phyloP scores from a whole-genome alignment of 495 filamentous ascomycete genomes.

The Glutinoglossum americanum region DNA sequence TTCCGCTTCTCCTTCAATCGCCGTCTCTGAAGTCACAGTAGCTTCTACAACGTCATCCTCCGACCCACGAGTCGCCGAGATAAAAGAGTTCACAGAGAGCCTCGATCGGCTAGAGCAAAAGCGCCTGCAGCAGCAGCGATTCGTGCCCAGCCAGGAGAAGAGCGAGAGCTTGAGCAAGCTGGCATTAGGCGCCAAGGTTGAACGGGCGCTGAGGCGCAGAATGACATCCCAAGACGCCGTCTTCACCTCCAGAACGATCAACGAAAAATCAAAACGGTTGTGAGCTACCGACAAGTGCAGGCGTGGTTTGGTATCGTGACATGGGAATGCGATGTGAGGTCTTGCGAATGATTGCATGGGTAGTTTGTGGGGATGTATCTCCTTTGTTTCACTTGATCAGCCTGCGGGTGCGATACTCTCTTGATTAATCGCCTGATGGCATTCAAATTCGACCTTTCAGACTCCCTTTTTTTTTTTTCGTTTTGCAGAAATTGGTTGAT shows the following conservation, averaged over 20 bases:
- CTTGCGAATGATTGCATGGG: no score
- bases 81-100: slow-evolving; percentile 59
- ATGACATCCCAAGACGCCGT: slow-evolving; percentile 86
- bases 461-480: background rate
- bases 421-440: background rate
- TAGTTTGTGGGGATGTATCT: background rate
- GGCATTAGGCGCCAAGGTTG: slow-evolving; percentile 80
- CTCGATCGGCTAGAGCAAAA: slow-evolving; percentile 85
- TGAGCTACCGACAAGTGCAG: background rate
- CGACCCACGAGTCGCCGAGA: slow-evolving; percentile 42
- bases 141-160: slow-evolving; percentile 63
- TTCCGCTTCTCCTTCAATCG: slow-evolving; percentile 49
- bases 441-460: background rate
- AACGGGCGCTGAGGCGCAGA: slow-evolving; percentile 70
- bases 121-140: slow-evolving; percentile 64
- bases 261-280: slow-evolving; percentile 20
- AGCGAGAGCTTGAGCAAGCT: slow-evolving; percentile 70
- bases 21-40: slow-evolving; percentile 35
- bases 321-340: background rate
- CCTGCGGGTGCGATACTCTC: background rate
- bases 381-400: background rate
- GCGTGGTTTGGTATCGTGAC: background rate
- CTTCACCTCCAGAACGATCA: slow-evolving; percentile 32
- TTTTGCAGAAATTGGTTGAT: no score
- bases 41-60: slow-evolving; percentile 34